phyloP scores from a whole-genome alignment of 257 asterid genomes.

The Solanum virginianum region DNA sequence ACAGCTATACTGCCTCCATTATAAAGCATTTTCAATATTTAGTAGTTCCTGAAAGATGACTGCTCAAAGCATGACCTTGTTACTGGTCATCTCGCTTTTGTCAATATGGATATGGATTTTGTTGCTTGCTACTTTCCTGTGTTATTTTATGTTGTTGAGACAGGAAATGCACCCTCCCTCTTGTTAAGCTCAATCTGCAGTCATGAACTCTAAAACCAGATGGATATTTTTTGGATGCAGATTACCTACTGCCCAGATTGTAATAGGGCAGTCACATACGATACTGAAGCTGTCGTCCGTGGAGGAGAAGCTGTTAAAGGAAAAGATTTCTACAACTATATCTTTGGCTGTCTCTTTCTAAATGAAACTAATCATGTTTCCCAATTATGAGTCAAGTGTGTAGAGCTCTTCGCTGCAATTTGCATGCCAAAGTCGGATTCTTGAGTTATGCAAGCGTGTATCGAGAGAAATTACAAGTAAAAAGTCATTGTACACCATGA shows the following conservation, averaged over 20 bases:
- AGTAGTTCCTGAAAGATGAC: background rate
- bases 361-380: conserved; percentile 68
- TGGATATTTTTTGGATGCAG: conserved; percentile 20
- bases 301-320: conserved; percentile 45
- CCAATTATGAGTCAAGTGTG: conserved; percentile 20
- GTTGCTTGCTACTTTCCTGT: background rate
- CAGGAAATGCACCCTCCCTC: background rate
- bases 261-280: conserved; percentile 79
- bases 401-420: background rate
- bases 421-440: background rate
- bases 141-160: background rate
- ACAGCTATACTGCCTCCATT: background rate
- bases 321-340: conserved; percentile 57
- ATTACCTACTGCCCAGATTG: conserved; percentile 97
- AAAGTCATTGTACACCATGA: background rate
- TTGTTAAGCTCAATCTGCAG: background rate
- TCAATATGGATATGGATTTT: background rate
- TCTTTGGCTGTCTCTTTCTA: conserved; percentile 88
- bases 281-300: conserved; percentile 40
- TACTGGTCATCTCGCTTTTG: background rate
- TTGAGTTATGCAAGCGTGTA: background rate
- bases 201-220: background rate
- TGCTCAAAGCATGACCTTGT: background rate
- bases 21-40: background rate
- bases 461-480: background rate